Base-by-base conservation (phyloP, 306 rosid genomes). In the Lathyrus oleraceus region DNA sequence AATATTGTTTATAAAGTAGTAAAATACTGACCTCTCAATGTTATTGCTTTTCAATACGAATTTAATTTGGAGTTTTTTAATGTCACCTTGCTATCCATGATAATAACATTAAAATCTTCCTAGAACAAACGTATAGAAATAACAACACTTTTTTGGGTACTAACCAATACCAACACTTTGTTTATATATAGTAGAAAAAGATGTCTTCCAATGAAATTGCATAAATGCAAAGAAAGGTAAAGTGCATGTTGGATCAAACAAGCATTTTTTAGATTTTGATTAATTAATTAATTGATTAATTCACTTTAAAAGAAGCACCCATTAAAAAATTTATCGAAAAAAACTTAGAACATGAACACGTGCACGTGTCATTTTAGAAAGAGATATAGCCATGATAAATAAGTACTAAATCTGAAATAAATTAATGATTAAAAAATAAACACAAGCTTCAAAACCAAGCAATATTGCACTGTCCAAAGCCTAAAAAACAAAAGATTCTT, bases 371-470 rank as follows among this genome's bases (percentile, higher is more conserved):
- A 69, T 51, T 69, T 75, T 77, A 75, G 36, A 56, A 25, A 38
- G 53, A 62, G 62, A 73, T 20, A 61, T 67, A 48, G 42, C 52
- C 59, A 60, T 47, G 54, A 73, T 61, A 53, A 61, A 68, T 15
- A 40, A 40, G 38, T 25, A 3, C 20, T 40, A 42, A 32, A 63
- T 32, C 9, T 39, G 19, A 61, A 61, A 61, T 42, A 43, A 3
- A 43, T 6, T 6, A 35, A 35, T 15, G 8, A 1, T 27, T 70
- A 70, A 28, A 19, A 51, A 79, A 74, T 65, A 77, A 72, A 81
- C 78, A 83, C 66, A 73, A 81, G 79, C 89, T 85, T 87, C 80
- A 82, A 87, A 85, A 74, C 71, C 82, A 85, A 85, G 87, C 89
- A 84, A 87, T 35, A 35, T 74, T 81, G 76, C 82, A 74, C 75